Base-by-base conservation (phyloP, 1,139 yeast species). In the Yarrowia galli region DNA sequence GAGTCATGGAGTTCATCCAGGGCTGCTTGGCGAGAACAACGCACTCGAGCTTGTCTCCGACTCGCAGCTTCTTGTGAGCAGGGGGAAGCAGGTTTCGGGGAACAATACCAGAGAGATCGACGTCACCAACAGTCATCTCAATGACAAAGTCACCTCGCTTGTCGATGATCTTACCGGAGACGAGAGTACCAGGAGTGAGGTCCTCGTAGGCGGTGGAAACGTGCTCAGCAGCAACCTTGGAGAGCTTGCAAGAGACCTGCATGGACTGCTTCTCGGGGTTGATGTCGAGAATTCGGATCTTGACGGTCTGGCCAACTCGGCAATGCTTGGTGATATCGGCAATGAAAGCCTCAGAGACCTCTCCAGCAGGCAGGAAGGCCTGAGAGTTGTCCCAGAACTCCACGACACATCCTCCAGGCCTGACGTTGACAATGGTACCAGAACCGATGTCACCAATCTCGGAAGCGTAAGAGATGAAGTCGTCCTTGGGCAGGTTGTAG, bases 261-360 rank as follows among this genome's bases (percentile, higher is more conserved):
- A 92, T 80, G 74, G 89, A 85, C 56, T 84, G 81, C 42, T 81
- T 80, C 18, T 83, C 86, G 32, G 82, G 78, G 71, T 89, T 87
- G 58, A 89, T 85, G 49, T 82, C 80, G 60, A 88, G 74, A 36
- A 95, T 81, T 72, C 89, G 86, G 8, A 91, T 96, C 42, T 83
- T 81, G 54, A 95, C 89, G 6, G 97, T 89, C 79, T 95, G 99
- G 3, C 97, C 97, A 28, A 91, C 75, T 71, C 87, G 87, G 74
- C 93, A 84, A 77, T 89, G 89, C 71, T 92, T 96, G 72, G 85
- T 86, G 22, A 97, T 92, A 68, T 87, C 86, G 69, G 83, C 83
- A 63, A 92, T 95, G 76, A 85, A 91, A 1, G 97, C 89, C 78
- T 95, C 98, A 67, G 97, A 89, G 73, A 95, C 91, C 79, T 95